Percentiles rank a stretch among this genome's conserved stretches.
These are phyloP conservation scores for Aspergillus fumigatus DNA, from an alignment of 2,329 filamentous ascomycete genomes.

Conservation along the genomic window DNA sequence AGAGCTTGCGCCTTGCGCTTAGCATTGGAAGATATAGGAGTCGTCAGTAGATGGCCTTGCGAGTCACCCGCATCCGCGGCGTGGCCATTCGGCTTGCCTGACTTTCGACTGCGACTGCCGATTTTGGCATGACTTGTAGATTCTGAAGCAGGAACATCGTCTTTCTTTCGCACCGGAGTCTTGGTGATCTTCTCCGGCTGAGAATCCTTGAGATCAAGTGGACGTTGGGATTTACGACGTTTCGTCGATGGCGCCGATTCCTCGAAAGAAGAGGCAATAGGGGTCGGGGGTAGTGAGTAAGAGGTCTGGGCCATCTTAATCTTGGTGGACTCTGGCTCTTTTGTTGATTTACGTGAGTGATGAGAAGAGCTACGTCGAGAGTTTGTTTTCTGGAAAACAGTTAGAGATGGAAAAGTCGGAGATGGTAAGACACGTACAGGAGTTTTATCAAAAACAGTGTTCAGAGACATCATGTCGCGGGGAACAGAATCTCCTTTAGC, in stretches of 20 bases:
- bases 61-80: neutral
- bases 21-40: conserved; percentile 4
- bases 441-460: conserved; percentile 8
- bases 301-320: conserved; percentile 15
- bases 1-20: conserved; percentile 3
- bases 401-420: neutral
- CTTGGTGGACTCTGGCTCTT: conserved; percentile 11
- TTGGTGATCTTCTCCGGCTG: conserved; percentile 7
- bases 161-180: conserved; percentile 5
- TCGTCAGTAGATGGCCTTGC: conserved; percentile 3
- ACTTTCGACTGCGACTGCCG: conserved; percentile 7
- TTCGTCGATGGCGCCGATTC: conserved; percentile 17
- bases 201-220: conserved; percentile 7
- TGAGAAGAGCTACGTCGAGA: conserved; percentile 18
- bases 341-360: conserved; percentile 16
- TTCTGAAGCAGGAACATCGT: conserved; percentile 2
- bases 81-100: conserved; percentile 6
- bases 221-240: conserved; percentile 16
- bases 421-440: conserved; percentile 8
- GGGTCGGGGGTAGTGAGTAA: conserved; percentile 19
- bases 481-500: conserved; percentile 16
- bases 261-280: conserved; percentile 18
- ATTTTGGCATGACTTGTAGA: conserved; percentile 7
- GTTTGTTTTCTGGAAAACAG: conserved; percentile 1
- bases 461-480: conserved; percentile 14